phyloP scores from a whole-genome alignment of 2,329 filamentous ascomycete genomes.

The Scolecobasidium constrictum region DNA sequence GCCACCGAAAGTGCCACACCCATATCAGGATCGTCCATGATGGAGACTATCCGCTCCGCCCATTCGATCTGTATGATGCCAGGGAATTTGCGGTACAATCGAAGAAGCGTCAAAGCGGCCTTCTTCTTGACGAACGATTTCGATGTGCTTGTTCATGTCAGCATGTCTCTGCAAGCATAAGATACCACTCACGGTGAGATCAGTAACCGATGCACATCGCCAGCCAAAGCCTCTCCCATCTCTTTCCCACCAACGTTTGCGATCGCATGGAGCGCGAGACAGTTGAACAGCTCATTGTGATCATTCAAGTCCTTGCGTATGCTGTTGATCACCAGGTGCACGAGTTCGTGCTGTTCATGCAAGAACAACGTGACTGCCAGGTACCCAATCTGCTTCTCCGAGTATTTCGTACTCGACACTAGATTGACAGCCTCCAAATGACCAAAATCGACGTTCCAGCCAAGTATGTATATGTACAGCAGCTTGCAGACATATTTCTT shows the following conservation, averaged over 20 bases:
- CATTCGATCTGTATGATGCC: conserved; percentile 92
- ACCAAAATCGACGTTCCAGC: conserved; percentile 98
- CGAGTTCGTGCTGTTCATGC: conserved; percentile 90
- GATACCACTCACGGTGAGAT: conserved; percentile 73
- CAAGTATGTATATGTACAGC: conserved; percentile 96
- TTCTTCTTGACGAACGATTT: conserved; percentile 99
- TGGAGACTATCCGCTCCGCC: conserved; percentile 95
- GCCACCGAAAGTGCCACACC: conserved; percentile 93
- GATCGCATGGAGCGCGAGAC: conserved; percentile 89
- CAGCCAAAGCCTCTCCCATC: conserved; percentile 89
- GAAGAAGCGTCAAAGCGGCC: conserved; percentile 83
- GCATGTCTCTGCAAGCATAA: conserved; percentile 18
- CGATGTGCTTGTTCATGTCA: conserved; percentile 47
- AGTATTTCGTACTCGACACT: conserved; percentile 94
- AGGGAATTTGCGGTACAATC: conserved; percentile 88
- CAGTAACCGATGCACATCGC: conserved; percentile 82
- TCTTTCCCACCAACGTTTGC: conserved; percentile 94
- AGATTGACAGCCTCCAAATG: conserved; percentile 97
- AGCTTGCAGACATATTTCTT: conserved; percentile 99
- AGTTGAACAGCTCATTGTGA: conserved; percentile 96
- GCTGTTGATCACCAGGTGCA: conserved; percentile 95
- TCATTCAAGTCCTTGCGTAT: conserved; percentile 93
- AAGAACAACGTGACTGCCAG: conserved; percentile 94
- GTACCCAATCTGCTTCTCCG: conserved; percentile 98
- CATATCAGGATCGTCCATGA: conserved; percentile 94